Percentiles rank a stretch among this genome's conserved stretches.
Evolutionary conservation across 345 rosid species (phyloP).

Genomic region (Populus deltoides): DNA sequence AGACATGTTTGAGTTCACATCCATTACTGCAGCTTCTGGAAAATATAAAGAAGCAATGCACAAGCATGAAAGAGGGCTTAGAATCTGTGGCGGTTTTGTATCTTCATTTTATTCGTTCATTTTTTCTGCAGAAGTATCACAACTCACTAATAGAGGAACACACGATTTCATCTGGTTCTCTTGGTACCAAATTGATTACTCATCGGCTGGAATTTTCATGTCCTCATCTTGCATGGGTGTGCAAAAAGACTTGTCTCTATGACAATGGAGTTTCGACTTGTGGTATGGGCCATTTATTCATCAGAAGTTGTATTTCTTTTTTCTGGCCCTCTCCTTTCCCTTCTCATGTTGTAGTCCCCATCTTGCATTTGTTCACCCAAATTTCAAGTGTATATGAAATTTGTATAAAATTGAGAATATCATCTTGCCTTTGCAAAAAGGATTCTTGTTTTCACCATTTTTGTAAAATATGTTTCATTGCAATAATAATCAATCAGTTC

Average conservation of each 20-base stretch:
- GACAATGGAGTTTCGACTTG: conserved; percentile 11
- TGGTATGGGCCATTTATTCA: conserved; percentile 16
- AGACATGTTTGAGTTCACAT: conserved; percentile 14
- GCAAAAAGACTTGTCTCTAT: conserved; percentile 1
- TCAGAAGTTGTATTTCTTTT: neutral
- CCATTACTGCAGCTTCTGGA: conserved; percentile 7
- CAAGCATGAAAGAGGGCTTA: conserved; percentile 12
- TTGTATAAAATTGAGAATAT: conserved; percentile 30
- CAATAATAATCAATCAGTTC: conserved; percentile 4
- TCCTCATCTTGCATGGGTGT: conserved; percentile 21
- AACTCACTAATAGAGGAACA: conserved; percentile 7
- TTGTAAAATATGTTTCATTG: conserved; percentile 21
- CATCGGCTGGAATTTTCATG: conserved; percentile 6
- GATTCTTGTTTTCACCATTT: conserved; percentile 17
- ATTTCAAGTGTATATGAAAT: conserved; percentile 43
- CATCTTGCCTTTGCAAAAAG: conserved; percentile 4
- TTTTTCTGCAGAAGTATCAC: conserved; percentile 39
- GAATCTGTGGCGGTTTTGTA: conserved; percentile 31
- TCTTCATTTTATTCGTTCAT: conserved; percentile 30
- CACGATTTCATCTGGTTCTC: conserved; percentile 4
- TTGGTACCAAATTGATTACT: conserved; percentile 8
- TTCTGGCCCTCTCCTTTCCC: neutral
- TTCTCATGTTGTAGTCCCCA: conserved; percentile 7
- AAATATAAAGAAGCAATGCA: conserved; percentile 7
- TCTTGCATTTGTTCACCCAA: conserved; percentile 20